Evolutionary conservation across 2,329 filamentous ascomycete species (phyloP).

Genomic region (Cadophora sp.): DNA sequence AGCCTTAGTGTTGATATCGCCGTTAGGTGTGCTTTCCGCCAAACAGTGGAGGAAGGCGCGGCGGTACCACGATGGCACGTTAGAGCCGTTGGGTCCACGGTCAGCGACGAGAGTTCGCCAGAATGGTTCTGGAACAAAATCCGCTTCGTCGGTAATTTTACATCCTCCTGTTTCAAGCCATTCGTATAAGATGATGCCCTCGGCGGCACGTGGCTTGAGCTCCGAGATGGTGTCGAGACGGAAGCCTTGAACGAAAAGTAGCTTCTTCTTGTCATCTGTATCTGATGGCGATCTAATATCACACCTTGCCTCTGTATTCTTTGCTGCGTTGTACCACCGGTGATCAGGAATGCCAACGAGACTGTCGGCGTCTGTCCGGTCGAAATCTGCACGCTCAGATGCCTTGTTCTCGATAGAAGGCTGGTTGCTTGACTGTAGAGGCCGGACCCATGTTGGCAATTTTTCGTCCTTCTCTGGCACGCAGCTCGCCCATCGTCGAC

Average conservation of each 20-base stretch:
- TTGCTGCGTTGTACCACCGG: slow-evolving; percentile 23
- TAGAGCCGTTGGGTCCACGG: slow-evolving; percentile 18
- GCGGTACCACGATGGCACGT: slow-evolving; percentile 23
- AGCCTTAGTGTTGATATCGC: slow-evolving; percentile 25
- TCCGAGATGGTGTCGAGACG: slow-evolving; percentile 20
- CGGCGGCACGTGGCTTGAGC: slow-evolving; percentile 21
- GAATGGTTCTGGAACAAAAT: slow-evolving; percentile 22
- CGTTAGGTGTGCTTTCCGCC: slow-evolving; percentile 8
- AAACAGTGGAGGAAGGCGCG: slow-evolving; percentile 24
- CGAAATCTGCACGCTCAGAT: slow-evolving; percentile 7
- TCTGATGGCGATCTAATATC: neutral
- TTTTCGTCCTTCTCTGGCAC: slow-evolving; percentile 20
- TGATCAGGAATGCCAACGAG: slow-evolving; percentile 24
- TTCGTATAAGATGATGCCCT: slow-evolving; percentile 29
- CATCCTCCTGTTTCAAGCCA: slow-evolving; percentile 24
- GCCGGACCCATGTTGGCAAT: slow-evolving; percentile 24
- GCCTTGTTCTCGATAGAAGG: slow-evolving; percentile 15
- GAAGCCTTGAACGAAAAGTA: slow-evolving; percentile 17
- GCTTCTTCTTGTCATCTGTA: neutral
- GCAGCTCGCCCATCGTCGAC: slow-evolving; percentile 22
- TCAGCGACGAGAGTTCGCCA: slow-evolving; percentile 32
- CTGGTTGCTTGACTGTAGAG: slow-evolving; percentile 20
- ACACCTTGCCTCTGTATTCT: slow-evolving; percentile 1
- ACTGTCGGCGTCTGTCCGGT: slow-evolving; percentile 23
- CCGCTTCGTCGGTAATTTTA: neutral